Percentiles rank a stretch among this genome's conserved stretches.
These are phyloP conservation scores for Eremomyces bilateralis DNA, from an alignment of 495 filamentous ascomycete genomes.

Conservation along the genomic window DNA sequence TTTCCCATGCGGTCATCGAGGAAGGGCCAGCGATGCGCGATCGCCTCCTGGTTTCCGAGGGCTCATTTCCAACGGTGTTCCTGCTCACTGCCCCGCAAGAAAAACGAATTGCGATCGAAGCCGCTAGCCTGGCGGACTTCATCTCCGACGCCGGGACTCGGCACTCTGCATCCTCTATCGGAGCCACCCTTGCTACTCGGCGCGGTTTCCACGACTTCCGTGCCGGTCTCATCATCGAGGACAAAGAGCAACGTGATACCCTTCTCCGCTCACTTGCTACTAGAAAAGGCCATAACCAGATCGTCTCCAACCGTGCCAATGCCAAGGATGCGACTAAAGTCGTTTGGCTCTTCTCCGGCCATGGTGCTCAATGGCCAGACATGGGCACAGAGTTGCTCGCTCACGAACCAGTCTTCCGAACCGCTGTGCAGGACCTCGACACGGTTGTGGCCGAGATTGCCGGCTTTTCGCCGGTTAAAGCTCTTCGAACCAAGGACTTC, in stretches of 20 bases:
- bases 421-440: conserved; percentile 4
- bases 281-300: conserved; percentile 5
- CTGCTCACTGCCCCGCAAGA: conserved; percentile 19
- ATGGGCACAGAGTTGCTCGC: conserved; percentile 10
- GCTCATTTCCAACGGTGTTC: conserved; percentile 6
- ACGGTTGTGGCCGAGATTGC: conserved; percentile 12
- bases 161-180: conserved; percentile 7
- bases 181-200: conserved; percentile 12
- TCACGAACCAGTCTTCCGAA: conserved; percentile 4
- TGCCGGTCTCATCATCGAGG: conserved; percentile 9
- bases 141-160: conserved; percentile 6
- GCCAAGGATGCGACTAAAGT: conserved; percentile 4
- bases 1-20: conserved; percentile 23
- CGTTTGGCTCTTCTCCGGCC: conserved; percentile 9
- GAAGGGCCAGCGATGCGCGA: background rate
- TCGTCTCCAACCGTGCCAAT: conserved; percentile 11
- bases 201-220: conserved; percentile 16
- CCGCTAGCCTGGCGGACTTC: conserved; percentile 4
- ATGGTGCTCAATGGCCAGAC: conserved; percentile 11
- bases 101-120: conserved; percentile 13
- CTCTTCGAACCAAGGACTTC: conserved; percentile 14
- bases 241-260: conserved; percentile 10
- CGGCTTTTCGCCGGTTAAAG: conserved; percentile 17
- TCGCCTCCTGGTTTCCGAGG: background rate
- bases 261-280: conserved; percentile 8